Evolutionary conservation across 768 basidiomycete species (phyloP).

Genomic region (Russula earlei): DNA sequence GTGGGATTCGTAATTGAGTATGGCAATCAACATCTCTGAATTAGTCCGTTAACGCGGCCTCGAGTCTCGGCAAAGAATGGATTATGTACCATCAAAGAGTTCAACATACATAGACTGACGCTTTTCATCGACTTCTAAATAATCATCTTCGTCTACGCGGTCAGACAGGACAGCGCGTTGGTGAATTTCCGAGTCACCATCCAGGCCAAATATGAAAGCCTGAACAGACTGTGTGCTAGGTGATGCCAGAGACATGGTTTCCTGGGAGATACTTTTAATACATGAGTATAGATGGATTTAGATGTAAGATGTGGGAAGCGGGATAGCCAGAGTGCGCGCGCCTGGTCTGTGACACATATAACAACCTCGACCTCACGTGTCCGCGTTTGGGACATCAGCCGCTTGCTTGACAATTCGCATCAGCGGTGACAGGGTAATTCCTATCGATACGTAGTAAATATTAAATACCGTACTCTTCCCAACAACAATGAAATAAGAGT

Average conservation of each 20-base stretch:
- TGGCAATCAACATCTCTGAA: slow-evolving; percentile 47
- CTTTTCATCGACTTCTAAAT: slow-evolving; percentile 7
- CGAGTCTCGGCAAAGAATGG: not conserved
- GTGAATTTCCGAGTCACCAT: slow-evolving; percentile 1
- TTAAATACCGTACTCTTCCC: not conserved
- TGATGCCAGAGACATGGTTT: slow-evolving; percentile 10
- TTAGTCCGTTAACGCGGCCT: not conserved
- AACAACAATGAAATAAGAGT: no score
- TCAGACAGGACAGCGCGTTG: not conserved
- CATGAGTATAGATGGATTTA: not conserved
- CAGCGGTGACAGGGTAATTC: no score
- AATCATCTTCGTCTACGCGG: not conserved
- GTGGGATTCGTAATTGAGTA: slow-evolving; percentile 40
- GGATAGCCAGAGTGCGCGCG: not conserved
- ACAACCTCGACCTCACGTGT: no score
- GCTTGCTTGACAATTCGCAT: no score
- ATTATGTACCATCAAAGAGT: slow-evolving; percentile 31
- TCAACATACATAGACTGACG: slow-evolving; percentile 35
- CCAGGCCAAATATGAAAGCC: slow-evolving; percentile 13
- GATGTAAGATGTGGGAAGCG: not conserved
- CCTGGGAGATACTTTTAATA: not conserved
- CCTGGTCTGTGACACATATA: no score
- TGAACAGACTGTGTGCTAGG: slow-evolving; percentile 11
- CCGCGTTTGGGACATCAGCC: no score
- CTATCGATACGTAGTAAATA: not conserved